Percentiles rank a stretch among this genome's conserved stretches.
Evolutionary conservation across 164 flowering plant species (phyloP).

Genomic region (Stephania japonica): DNA sequence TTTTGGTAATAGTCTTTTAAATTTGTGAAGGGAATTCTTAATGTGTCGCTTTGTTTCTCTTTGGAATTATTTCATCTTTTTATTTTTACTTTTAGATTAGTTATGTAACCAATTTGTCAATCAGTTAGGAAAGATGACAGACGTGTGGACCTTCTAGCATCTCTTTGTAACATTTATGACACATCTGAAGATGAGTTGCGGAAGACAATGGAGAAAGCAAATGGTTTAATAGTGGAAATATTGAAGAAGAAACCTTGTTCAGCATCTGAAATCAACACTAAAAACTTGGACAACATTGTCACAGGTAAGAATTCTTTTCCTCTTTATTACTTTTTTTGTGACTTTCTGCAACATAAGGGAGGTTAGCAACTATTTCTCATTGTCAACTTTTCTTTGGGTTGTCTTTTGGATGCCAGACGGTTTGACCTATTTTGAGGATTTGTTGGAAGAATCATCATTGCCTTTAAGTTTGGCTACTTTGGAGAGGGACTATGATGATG

Average conservation of each 20-base stretch:
- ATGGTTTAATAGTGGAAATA: constrained; percentile 51
- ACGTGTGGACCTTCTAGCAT: constrained; percentile 67
- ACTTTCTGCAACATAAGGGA: not conserved
- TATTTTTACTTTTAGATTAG: not conserved
- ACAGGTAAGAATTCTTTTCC: constrained; percentile 37
- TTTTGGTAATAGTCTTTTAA: constrained; percentile 53
- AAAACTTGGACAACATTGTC: constrained; percentile 49
- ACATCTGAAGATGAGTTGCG: constrained; percentile 83
- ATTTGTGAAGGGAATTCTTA: not conserved
- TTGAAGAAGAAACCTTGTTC: constrained; percentile 55
- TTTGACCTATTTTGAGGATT: constrained; percentile 64
- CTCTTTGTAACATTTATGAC: constrained; percentile 71
- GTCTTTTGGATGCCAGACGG: constrained; percentile 64
- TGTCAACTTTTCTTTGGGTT: not conserved
- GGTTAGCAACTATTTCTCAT: constrained; percentile 1
- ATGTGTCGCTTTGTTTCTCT: not conserved
- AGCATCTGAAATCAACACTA: constrained; percentile 59
- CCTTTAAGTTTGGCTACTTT: constrained; percentile 45
- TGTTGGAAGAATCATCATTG: constrained; percentile 66
- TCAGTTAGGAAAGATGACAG: constrained; percentile 61
- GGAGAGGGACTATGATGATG: constrained; percentile 74
- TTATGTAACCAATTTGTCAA: constrained; percentile 9
- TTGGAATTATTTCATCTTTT: not conserved
- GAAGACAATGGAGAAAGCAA: constrained; percentile 64
- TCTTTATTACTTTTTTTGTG: not conserved